Conservation (phyloP, 2,329 filamentous ascomycete genomes). For the Trichophyton mentagrophytes region DNA sequence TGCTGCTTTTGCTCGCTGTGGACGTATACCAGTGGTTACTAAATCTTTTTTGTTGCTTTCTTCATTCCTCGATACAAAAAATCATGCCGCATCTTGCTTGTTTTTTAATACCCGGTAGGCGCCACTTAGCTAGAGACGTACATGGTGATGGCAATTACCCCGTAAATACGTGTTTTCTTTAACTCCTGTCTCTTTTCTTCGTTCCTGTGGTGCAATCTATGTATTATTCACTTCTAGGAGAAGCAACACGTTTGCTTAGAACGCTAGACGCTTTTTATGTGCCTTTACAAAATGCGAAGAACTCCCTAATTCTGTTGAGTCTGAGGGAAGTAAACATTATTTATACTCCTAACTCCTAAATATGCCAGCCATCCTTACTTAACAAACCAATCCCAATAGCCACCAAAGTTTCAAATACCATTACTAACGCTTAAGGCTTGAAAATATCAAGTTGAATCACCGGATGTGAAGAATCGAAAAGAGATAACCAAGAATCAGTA, state of each 20-base stretch:
- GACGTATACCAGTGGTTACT: conserved; percentile 2
- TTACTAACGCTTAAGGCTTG: neutral
- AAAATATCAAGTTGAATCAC: neutral
- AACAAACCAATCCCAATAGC: neutral
- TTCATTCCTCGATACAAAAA: neutral
- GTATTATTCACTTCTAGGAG: neutral
- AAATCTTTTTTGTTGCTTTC: neutral
- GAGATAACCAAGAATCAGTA: neutral
- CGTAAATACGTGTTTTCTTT: neutral
- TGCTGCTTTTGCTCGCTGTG: neutral
- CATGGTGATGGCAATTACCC: neutral
- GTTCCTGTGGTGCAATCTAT: neutral
- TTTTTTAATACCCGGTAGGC: neutral
- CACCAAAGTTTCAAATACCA: neutral
- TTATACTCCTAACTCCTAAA: neutral
- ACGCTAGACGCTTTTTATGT: neutral
- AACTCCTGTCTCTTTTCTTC: neutral
- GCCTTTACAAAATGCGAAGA: neutral
- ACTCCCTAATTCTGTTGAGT: no score
- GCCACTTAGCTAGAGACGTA: conserved; percentile 1
- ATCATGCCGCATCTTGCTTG: neutral
- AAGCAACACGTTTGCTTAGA: neutral
- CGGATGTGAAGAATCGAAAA: neutral
- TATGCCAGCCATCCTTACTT: neutral
- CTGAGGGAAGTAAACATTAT: no score